These are phyloP conservation scores for Brettanomyces nanus DNA, from an alignment of 805 yeast species.

Conservation along the genomic window DNA sequence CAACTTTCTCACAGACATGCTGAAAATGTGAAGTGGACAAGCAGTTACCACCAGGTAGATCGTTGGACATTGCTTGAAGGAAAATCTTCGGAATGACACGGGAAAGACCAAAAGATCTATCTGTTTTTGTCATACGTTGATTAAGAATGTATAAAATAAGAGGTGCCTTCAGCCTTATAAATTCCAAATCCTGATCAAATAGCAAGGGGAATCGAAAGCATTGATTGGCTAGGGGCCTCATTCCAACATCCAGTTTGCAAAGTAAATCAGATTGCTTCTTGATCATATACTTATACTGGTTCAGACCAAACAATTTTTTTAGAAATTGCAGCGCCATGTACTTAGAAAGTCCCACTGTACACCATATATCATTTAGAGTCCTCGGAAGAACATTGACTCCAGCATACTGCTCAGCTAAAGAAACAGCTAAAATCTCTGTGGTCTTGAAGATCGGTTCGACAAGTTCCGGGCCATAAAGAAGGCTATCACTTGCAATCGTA, in stretches of 20 bases:
- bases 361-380: slow-evolving; percentile 77
- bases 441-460: slow-evolving; percentile 72
- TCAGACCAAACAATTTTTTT: slow-evolving; percentile 67
- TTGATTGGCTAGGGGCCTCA: slow-evolving; percentile 74
- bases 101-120: slow-evolving; percentile 84
- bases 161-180: slow-evolving; percentile 76
- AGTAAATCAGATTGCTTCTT: slow-evolving; percentile 57
- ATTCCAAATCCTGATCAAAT: slow-evolving; percentile 49
- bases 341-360: slow-evolving; percentile 74
- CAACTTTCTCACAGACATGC: slow-evolving; percentile 90
- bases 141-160: slow-evolving; percentile 78
- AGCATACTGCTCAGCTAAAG: slow-evolving; percentile 84
- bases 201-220: slow-evolving; percentile 55
- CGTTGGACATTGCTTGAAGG: slow-evolving; percentile 93
- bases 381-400: slow-evolving; percentile 86
- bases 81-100: slow-evolving; percentile 88
- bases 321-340: slow-evolving; percentile 75
- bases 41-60: slow-evolving; percentile 64
- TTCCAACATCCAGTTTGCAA: slow-evolving; percentile 68
- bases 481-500: slow-evolving; percentile 47
- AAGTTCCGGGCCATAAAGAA: slow-evolving; percentile 63
- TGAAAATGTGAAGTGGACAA: slow-evolving; percentile 81
- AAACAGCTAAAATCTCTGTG: slow-evolving; percentile 60
- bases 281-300: slow-evolving; percentile 69
- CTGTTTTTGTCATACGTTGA: slow-evolving; percentile 91